phyloP scores from a whole-genome alignment of 148 eudicot species.

The Silene latifolia region DNA sequence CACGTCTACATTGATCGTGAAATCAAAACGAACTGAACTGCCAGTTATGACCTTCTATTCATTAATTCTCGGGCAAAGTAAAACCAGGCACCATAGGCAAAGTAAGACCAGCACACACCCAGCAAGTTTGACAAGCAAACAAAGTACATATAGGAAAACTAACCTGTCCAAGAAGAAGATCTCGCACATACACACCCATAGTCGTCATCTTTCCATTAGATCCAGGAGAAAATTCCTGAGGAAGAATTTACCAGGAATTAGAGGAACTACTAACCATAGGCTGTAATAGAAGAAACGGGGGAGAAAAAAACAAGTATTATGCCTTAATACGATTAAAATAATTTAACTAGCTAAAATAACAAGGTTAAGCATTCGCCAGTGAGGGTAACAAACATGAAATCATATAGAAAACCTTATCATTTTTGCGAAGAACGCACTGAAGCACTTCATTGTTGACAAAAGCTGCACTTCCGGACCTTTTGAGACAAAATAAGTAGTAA shows the following conservation, averaged over 20 bases:
- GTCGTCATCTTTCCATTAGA: constrained; percentile 85
- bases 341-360: background rate
- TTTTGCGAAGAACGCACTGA: constrained; percentile 28
- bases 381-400: constrained; percentile 12
- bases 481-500: constrained; percentile 27
- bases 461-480: constrained; percentile 26
- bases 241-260: constrained; percentile 17
- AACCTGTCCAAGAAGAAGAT: constrained; percentile 99
- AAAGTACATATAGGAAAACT: constrained; percentile 9
- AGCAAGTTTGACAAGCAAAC: background rate
- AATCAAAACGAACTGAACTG: background rate
- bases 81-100: too few relatives aligned
- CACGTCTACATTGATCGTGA: too few relatives aligned
- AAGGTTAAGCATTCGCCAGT: background rate
- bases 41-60: too few relatives aligned
- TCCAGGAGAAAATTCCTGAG: constrained; percentile 96
- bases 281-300: background rate
- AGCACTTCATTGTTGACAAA: constrained; percentile 31
- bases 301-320: background rate
- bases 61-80: background rate
- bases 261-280: background rate
- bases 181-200: constrained; percentile 95
- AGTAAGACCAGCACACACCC: background rate
- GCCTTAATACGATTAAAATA: background rate
- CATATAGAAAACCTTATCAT: constrained; percentile 26